Evolutionary conservation across 805 yeast genomes (phyloP).

Genomic region (Candida michaelii): DNA sequence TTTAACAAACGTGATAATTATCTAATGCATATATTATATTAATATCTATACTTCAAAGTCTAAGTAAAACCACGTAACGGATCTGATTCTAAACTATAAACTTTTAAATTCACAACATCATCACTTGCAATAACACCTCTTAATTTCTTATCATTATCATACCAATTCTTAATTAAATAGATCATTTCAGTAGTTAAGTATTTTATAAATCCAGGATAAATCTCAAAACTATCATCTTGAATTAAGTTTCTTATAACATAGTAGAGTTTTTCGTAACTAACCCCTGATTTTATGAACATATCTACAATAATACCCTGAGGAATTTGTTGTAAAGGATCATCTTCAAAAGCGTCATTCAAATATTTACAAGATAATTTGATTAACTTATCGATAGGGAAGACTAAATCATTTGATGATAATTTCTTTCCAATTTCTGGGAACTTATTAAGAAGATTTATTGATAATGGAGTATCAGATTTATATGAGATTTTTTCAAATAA

Average conservation of each 20-base stretch:
- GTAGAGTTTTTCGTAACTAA: constrained; percentile 63
- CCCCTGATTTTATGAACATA: constrained; percentile 62
- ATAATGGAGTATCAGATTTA: constrained; percentile 35
- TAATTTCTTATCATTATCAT: constrained; percentile 58
- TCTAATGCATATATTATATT: constrained; percentile 1
- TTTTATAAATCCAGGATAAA: constrained; percentile 46
- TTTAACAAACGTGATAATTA: too few species aligned
- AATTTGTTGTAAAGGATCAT: constrained; percentile 33
- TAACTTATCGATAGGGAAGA: constrained; percentile 75
- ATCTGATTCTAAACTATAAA: constrained; percentile 53
- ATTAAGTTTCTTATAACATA: constrained; percentile 61
- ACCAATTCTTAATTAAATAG: constrained; percentile 67
- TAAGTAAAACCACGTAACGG: constrained; percentile 34
- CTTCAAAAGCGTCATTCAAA: constrained; percentile 40
- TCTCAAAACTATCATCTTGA: constrained; percentile 56
- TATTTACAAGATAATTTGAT: constrained; percentile 64
- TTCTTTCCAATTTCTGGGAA: constrained; percentile 59
- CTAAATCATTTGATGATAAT: constrained; percentile 66
- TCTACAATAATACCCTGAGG: constrained; percentile 60
- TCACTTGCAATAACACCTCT: constrained; percentile 55
- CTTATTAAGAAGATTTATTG: constrained; percentile 35
- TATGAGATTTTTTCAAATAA: constrained; percentile 54
- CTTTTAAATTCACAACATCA: constrained; percentile 42
- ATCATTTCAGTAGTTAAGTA: constrained; percentile 55
- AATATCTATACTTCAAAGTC: constrained; percentile 22